Base-by-base conservation (phyloP, 306 rosid genomes). In the Betula pendula region DNA sequence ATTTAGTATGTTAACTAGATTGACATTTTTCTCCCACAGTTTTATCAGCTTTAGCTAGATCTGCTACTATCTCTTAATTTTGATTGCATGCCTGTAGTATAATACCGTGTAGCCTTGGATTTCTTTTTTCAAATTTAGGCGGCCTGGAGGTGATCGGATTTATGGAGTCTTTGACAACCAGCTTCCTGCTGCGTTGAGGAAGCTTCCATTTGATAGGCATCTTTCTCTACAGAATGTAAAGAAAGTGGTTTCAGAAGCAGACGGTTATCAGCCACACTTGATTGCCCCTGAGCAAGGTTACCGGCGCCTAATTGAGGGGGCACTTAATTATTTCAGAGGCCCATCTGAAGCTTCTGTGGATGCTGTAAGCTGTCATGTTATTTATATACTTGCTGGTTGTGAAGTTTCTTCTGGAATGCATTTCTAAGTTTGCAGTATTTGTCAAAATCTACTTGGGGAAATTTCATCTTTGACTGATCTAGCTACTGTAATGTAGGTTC, bases 281-380 rank as follows among this genome's bases (percentile, higher is more conserved):
- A 91, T 95, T 82, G 99, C 99, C 67, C 99, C 99, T 1, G 99
- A 95, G 89, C 99, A 87, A 88, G 99, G 99, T 78, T 95, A 95
- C 81, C 88, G 98, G 51, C 96, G 99, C 49, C 87, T 95, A 53
- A 95, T 95, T 60, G 99, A 95, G 62, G 89, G 97, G 25, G 69
- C 99, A 58, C 91, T 95, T 14, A 79, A 80, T 75, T 95, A 91
- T 87, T 95, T 95, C 77, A 88, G 94, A 69, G 99, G 99, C 59
- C 98, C 99, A 14, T 91, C 99, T 71, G 99, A 95, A 83, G 99
- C 99, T 81, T 95, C 98, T 33, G 99, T 95, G 24, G 99, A 92
- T 85, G 99, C 99, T 70, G 99, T 95, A 87, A 81, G 93, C 73
- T 66, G 7, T 73, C 84, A 16, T 79, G n/a, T 63, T 59, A 75